Conservation (phyloP, 805 yeast species). For the Candida endomychidarum region DNA sequence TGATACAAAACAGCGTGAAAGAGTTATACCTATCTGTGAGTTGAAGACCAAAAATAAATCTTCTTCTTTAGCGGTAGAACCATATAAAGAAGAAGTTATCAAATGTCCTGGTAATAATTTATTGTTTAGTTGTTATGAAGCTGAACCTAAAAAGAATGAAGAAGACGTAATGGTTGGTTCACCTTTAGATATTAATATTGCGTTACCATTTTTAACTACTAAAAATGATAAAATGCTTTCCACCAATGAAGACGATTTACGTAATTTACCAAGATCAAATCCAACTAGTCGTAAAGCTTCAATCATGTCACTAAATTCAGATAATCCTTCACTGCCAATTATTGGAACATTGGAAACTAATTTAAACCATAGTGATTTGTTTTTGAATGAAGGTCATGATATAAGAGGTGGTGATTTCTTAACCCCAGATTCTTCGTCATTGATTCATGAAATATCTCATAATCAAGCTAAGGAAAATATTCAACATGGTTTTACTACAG, state of each 20-base stretch:
- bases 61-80: slow-evolving; percentile 31
- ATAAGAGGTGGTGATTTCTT: slow-evolving; percentile 17
- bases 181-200: slow-evolving; percentile 44
- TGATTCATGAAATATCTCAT: slow-evolving; percentile 28
- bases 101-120: slow-evolving; percentile 61
- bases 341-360: slow-evolving; percentile 43
- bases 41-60: slow-evolving; percentile 52
- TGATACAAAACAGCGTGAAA: slow-evolving; percentile 41
- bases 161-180: slow-evolving; percentile 36
- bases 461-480: slow-evolving; percentile 25
- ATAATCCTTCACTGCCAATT: slow-evolving; percentile 27
- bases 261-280: slow-evolving; percentile 13
- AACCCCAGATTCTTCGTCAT: slow-evolving; percentile 31
- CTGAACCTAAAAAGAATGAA: slow-evolving; percentile 15
- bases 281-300: slow-evolving; percentile 30
- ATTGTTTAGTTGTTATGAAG: slow-evolving; percentile 54
- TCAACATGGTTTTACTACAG: slow-evolving; percentile 35
- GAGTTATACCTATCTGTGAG: slow-evolving; percentile 60
- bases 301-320: slow-evolving; percentile 15
- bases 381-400: slow-evolving; percentile 11
- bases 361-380: slow-evolving; percentile 25
- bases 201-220: slow-evolving; percentile 44
- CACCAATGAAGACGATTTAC: slow-evolving; percentile 20
- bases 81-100: slow-evolving; percentile 60
- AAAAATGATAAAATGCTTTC: slow-evolving; percentile 31